phyloP scores from a whole-genome alignment of 768 basidiomycete genomes.

The Agrocybe praecox region DNA sequence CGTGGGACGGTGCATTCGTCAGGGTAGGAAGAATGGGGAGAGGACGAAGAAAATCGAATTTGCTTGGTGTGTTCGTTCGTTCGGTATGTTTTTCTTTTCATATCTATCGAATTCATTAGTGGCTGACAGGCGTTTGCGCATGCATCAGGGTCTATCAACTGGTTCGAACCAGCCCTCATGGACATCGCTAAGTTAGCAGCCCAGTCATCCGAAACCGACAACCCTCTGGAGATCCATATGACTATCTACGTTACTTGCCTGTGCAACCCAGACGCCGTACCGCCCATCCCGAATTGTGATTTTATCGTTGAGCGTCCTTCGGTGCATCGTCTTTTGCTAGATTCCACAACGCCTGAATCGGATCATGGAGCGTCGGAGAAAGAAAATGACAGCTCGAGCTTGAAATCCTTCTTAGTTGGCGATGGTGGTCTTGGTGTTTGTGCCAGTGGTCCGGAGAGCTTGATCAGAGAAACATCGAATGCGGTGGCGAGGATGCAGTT shows the following conservation, averaged over 20 bases:
- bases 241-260: constrained; percentile 78
- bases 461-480: constrained; percentile 75
- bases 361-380: constrained; percentile 6
- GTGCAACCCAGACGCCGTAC: constrained; percentile 69
- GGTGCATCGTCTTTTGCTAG: constrained; percentile 46
- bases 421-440: constrained; percentile 75
- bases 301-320: constrained; percentile 53
- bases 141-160: constrained; percentile 37
- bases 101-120: not conserved
- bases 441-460: constrained; percentile 76
- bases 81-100: constrained; percentile 46
- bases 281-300: constrained; percentile 64
- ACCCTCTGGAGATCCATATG: constrained; percentile 68
- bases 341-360: constrained; percentile 35
- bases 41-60: constrained; percentile 71
- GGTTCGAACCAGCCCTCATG: constrained; percentile 43
- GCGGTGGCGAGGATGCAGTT: constrained; percentile 69
- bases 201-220: constrained; percentile 33
- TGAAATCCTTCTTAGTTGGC: constrained; percentile 29
- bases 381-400: not conserved
- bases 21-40: constrained; percentile 46
- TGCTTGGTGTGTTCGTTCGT: constrained; percentile 79
- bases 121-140: not conserved
- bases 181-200: constrained; percentile 39
- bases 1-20: constrained; percentile 60